Evolutionary conservation across 768 basidiomycete genomes (phyloP).

Genomic region (Mycena epipterygia): DNA sequence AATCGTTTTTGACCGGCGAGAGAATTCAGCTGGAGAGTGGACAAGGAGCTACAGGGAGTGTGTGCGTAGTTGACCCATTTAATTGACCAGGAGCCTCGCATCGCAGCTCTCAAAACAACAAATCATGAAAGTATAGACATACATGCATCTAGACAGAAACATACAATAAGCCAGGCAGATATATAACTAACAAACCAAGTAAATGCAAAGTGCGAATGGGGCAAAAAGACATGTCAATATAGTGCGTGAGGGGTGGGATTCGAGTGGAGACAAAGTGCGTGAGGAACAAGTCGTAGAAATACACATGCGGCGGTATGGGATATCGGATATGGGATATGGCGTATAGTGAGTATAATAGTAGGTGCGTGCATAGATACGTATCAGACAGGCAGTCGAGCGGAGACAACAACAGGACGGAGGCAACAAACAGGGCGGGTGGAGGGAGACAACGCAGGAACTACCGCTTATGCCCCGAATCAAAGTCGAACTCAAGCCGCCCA

Average conservation of each 20-base stretch:
- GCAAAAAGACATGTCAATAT: neutral
- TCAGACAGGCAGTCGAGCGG: neutral
- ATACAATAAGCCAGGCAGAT: too few relatives aligned
- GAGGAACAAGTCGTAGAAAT: constrained; percentile 3
- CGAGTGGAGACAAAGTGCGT: neutral
- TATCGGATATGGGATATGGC: too few relatives aligned
- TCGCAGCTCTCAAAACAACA: too few relatives aligned
- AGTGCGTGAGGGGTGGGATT: neutral
- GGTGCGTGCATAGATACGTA: neutral
- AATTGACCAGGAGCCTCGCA: too few relatives aligned
- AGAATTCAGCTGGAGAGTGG: too few relatives aligned
- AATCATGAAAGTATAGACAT: too few relatives aligned
- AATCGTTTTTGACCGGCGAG: too few relatives aligned
- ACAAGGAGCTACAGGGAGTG: too few relatives aligned
- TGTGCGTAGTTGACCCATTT: too few relatives aligned
- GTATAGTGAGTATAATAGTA: neutral
- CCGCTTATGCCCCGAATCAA: neutral
- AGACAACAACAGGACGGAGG: neutral
- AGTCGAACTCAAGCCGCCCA: constrained; percentile 63
- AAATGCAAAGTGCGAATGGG: neutral
- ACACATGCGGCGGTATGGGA: neutral
- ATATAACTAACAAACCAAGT: too few relatives aligned
- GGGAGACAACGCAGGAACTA: too few relatives aligned
- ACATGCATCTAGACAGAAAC: too few relatives aligned
- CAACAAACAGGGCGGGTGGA: neutral